Evolutionary conservation across 345 rosid genomes (phyloP), one percentile per base, ranked within the genome.

Genomic region (Eucalyptus cladocalyx): DNA sequence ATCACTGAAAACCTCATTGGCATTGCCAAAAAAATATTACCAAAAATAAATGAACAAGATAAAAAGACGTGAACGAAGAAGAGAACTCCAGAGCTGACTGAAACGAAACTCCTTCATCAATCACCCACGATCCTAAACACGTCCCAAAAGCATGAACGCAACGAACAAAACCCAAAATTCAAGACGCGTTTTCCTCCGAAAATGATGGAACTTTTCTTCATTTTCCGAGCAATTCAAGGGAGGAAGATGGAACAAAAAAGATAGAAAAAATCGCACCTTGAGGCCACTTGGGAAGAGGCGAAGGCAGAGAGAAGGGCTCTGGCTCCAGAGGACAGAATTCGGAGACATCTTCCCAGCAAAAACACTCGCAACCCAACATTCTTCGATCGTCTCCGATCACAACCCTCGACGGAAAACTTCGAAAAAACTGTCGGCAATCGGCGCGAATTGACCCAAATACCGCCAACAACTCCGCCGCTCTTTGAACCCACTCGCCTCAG

Each of bases 201-300:
- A 86, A 48, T 15, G 34, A 47, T 37, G 85, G 85, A 76, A 40
- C 26, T 23, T 6, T 10, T 21, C 85, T 37, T 76, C 47, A 40
- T 6, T 76, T 40, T 40, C 9, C 11, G 85, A 87, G 34, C 50
- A 43, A 34, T 49, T 86, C 10, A 11, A 24, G 47, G 67, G 13
- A 40, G 45, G 10, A 34, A 54, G 42, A 56, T 28, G 18, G 6
- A 53, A 53, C 62, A 24, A 56, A 56, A 56, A 11, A 23, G 6
- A 23, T 8, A 0, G 24, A 56, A 56, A 67, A 48, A 76, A 30
- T 2, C 28, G 45, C 56, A 89, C 89, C 89, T 89, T 5, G 88
- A n/a, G 86, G 90, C 90, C 90, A 89, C 26, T 50, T 45, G 34
- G 90, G 90, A 62, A 89, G 69, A 69, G 90, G 88, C n/a, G 90